phyloP scores from a whole-genome alignment of 495 filamentous ascomycete species.

The Daldinia childiae region DNA sequence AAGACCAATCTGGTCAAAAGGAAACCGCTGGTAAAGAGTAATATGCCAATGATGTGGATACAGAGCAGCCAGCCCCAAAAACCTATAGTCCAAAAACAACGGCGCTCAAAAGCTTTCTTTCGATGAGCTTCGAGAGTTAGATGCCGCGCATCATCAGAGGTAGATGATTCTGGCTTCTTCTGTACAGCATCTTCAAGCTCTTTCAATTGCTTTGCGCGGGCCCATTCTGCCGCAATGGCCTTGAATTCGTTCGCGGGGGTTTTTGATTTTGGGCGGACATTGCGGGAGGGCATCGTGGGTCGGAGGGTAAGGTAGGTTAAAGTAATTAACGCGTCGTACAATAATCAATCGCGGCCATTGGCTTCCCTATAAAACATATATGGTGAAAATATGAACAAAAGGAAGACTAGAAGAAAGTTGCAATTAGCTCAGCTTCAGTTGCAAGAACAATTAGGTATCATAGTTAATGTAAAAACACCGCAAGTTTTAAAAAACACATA shows the following conservation, averaged over 20 bases:
- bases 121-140: slow-evolving; percentile 53
- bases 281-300: slow-evolving; percentile 39
- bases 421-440: slow-evolving; percentile 13
- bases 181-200: slow-evolving; percentile 46
- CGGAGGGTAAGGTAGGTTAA: slow-evolving; percentile 1
- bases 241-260: slow-evolving; percentile 50
- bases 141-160: slow-evolving; percentile 47
- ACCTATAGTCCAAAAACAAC: slow-evolving; percentile 59
- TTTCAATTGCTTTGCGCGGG: slow-evolving; percentile 58
- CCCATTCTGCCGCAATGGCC: slow-evolving; percentile 56
- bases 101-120: slow-evolving; percentile 52
- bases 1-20: slow-evolving; percentile 92
- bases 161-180: slow-evolving; percentile 18
- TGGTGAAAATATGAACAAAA: slow-evolving; percentile 13
- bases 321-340: slow-evolving; percentile 34
- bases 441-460: slow-evolving; percentile 13
- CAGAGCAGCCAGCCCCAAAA: slow-evolving; percentile 66
- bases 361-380: slow-evolving; percentile 16
- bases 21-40: slow-evolving; percentile 96
- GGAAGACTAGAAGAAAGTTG: slow-evolving; percentile 23
- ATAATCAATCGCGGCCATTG: slow-evolving; percentile 40
- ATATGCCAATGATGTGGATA: slow-evolving; percentile 83
- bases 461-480: not conserved
- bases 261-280: slow-evolving; percentile 43
- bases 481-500: slow-evolving; percentile 1